These are phyloP conservation scores for Draba incana DNA, from an alignment of 345 rosid genomes.

Conservation along the genomic window DNA sequence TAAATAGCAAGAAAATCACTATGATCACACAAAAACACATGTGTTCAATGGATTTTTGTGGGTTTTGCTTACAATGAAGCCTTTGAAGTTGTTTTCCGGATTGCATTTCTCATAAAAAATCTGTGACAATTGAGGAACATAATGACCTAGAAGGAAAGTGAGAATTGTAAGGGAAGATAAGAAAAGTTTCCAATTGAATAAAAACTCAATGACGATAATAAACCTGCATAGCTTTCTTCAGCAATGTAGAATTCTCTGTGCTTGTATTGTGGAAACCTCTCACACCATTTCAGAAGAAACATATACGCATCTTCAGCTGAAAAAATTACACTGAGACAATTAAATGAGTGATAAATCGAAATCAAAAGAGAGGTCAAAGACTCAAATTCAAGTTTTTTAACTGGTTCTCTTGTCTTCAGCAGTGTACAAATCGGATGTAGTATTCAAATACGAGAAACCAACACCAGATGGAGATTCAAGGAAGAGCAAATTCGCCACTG, in stretches of 20 bases:
- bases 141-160: slow-evolving; percentile 43
- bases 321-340: too few relatives aligned
- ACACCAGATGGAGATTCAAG: slow-evolving; percentile 99
- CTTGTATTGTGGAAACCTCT: slow-evolving; percentile 96
- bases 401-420: slow-evolving; percentile 89
- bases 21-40: background rate
- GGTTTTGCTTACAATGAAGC: slow-evolving; percentile 69
- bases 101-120: slow-evolving; percentile 62
- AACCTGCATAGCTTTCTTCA: slow-evolving; percentile 97
- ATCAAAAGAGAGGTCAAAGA: background rate
- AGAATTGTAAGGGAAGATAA: too few relatives aligned
- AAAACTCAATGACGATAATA: too few relatives aligned
- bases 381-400: slow-evolving; percentile 18
- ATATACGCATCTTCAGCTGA: slow-evolving; percentile 75
- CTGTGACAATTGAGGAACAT: slow-evolving; percentile 95
- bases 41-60: too few relatives aligned
- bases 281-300: slow-evolving; percentile 85
- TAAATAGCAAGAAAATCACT: slow-evolving; percentile 26
- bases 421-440: slow-evolving; percentile 78
- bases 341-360: too few relatives aligned
- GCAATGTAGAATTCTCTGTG: slow-evolving; percentile 90
- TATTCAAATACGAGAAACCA: slow-evolving; percentile 90
- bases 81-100: slow-evolving; percentile 87
- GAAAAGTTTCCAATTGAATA: too few relatives aligned
- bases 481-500: slow-evolving; percentile 91